These are phyloP conservation scores for Hymenoscyphus occultus DNA, from an alignment of 2,329 filamentous ascomycete genomes.

Conservation along the genomic window DNA sequence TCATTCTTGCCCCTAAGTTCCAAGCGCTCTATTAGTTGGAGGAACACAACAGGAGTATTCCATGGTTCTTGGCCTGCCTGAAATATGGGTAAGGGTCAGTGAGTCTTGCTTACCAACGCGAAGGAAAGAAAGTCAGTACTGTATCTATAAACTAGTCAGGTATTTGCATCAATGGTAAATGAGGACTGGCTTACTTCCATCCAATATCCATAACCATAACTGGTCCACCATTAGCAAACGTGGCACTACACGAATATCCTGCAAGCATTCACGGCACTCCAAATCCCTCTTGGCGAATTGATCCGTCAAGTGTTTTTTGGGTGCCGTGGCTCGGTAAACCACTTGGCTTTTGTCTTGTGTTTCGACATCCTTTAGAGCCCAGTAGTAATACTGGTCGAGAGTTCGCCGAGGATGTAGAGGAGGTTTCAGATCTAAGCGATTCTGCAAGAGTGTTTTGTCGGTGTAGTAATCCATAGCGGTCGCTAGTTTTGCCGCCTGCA, in stretches of 20 bases:
- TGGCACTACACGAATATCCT: constrained; percentile 2
- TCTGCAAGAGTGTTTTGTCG: constrained; percentile 17
- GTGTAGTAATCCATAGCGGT: constrained; percentile 21
- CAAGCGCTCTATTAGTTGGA: too few species aligned
- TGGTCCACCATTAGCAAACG: not conserved
- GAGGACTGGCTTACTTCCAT: not conserved
- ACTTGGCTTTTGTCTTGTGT: constrained; percentile 34
- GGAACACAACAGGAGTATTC: too few species aligned
- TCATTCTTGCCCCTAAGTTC: constrained; percentile 24
- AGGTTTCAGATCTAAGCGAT: constrained; percentile 16
- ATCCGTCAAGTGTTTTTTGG: not conserved
- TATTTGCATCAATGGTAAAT: not conserved
- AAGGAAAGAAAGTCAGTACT: not conserved
- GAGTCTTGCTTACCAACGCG: not conserved
- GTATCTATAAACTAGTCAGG: not conserved
- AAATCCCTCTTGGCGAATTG: constrained; percentile 8
- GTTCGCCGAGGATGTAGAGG: constrained; percentile 44
- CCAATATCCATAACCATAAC: constrained; percentile 40
- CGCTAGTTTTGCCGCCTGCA: constrained; percentile 11
- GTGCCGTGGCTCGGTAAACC: constrained; percentile 14
- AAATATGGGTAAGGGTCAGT: too few species aligned
- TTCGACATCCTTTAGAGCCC: constrained; percentile 38
- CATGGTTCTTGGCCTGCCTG: too few species aligned
- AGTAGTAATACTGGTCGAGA: constrained; percentile 44
- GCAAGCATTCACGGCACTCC: constrained; percentile 32